Conservation (phyloP, 2,329 filamentous ascomycete species). For the Trichoderma sp. region DNA sequence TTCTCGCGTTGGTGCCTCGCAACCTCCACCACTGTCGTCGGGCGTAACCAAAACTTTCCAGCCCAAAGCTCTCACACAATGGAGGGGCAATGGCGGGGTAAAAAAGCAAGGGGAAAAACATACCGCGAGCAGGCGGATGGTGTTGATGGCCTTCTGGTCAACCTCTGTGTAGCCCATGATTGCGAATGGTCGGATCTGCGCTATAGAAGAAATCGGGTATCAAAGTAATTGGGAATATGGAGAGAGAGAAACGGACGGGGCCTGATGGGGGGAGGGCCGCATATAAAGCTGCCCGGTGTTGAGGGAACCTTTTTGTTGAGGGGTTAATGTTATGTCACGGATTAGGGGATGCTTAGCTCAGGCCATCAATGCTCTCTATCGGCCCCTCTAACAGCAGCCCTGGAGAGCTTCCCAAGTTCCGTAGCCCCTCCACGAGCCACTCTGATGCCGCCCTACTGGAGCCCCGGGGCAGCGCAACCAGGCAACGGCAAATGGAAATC, state of each 20-base stretch:
- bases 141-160: constrained; percentile 94
- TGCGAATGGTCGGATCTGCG: constrained; percentile 36
- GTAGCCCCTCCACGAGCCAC: constrained; percentile 8
- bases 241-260: constrained; percentile 26
- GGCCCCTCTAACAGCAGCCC: not conserved
- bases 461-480: constrained; percentile 3
- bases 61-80: constrained; percentile 25
- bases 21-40: not conserved
- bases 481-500: constrained; percentile 10
- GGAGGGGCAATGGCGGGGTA: constrained; percentile 36
- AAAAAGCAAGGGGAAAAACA: constrained; percentile 42
- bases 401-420: constrained; percentile 2
- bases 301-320: constrained; percentile 27
- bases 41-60: not conserved
- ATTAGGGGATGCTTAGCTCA: constrained; percentile 17
- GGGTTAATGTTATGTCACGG: constrained; percentile 34
- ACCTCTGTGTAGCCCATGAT: constrained; percentile 85
- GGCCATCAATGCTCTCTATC: not conserved
- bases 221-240: constrained; percentile 16
- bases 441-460: constrained; percentile 5
- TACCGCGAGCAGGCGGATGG: constrained; percentile 94
- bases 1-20: not conserved
- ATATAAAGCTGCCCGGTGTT: constrained; percentile 29
- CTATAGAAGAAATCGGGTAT: constrained; percentile 21
- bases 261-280: constrained; percentile 25